A percentile compares a stretch with the other conserved stretches of the same genome.
Conservation (phyloP, 2,329 filamentous ascomycete species). For the Acarospora socialis region DNA sequence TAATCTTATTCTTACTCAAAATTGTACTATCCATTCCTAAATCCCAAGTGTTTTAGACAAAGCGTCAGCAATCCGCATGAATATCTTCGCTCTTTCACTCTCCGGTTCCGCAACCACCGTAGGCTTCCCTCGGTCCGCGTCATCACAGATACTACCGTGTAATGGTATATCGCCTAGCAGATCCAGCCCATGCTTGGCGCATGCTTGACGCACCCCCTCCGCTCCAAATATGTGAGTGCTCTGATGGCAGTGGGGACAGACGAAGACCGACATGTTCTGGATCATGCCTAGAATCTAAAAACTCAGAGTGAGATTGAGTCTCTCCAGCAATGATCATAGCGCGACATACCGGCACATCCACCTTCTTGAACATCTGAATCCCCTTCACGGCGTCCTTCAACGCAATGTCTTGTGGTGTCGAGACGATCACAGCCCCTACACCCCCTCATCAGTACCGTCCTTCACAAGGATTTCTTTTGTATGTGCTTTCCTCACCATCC, state of each 20-base stretch:
- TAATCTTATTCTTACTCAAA: too few relatives aligned
- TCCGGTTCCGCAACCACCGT: slow-evolving; percentile 78
- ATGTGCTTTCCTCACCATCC: slow-evolving; percentile 47
- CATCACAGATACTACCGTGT: slow-evolving; percentile 71
- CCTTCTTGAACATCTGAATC: slow-evolving; percentile 82
- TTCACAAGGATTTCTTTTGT: neutral
- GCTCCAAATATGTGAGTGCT: slow-evolving; percentile 56
- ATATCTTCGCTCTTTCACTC: slow-evolving; percentile 57
- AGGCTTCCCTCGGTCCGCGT: slow-evolving; percentile 75
- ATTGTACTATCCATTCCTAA: too few relatives aligned
- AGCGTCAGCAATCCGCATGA: slow-evolving; percentile 57
- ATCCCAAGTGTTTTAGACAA: too few relatives aligned
- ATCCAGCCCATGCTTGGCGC: slow-evolving; percentile 56
- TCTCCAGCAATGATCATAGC: neutral
- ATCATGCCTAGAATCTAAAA: slow-evolving; percentile 61
- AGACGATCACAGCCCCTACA: slow-evolving; percentile 66
- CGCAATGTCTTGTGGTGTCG: slow-evolving; percentile 85
- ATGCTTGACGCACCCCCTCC: slow-evolving; percentile 51
- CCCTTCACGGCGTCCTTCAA: slow-evolving; percentile 86
- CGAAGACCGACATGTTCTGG: slow-evolving; percentile 81
- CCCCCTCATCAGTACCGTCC: slow-evolving; percentile 2
- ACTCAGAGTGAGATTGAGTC: neutral
- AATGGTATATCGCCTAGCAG: slow-evolving; percentile 81
- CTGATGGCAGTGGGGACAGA: slow-evolving; percentile 62
- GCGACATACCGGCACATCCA: slow-evolving; percentile 52